phyloP scores from a whole-genome alignment of 805 yeast species.

The Saccharomycopsis javanensis region DNA sequence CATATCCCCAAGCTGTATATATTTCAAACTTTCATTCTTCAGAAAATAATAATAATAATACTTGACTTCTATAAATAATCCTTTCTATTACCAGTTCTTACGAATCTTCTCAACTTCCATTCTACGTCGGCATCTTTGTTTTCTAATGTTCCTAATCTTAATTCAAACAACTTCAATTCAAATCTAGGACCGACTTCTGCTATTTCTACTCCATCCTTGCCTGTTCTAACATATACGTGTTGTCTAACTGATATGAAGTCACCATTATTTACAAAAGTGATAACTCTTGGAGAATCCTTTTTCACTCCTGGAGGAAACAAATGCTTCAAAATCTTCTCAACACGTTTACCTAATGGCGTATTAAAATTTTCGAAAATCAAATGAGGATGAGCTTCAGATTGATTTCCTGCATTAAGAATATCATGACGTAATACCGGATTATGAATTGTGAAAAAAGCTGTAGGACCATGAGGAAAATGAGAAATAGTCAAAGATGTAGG shows the following conservation, averaged over 20 bases:
- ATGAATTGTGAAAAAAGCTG: slow-evolving; percentile 87
- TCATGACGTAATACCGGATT: slow-evolving; percentile 94
- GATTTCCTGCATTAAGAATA: slow-evolving; percentile 73
- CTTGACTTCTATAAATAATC: slow-evolving; percentile 47
- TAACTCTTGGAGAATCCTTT: slow-evolving; percentile 80
- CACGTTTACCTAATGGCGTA: slow-evolving; percentile 72
- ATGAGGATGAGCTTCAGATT: slow-evolving; percentile 89
- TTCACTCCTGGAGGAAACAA: slow-evolving; percentile 96
- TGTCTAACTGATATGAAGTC: slow-evolving; percentile 94
- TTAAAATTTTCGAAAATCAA: slow-evolving; percentile 85
- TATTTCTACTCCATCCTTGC: slow-evolving; percentile 76
- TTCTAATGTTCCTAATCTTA: slow-evolving; percentile 83
- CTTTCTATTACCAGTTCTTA: slow-evolving; percentile 91
- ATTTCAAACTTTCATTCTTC: background rate
- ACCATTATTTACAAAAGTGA: slow-evolving; percentile 81
- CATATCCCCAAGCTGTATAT: too few species aligned
- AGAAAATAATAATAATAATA: background rate
- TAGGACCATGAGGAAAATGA: slow-evolving; percentile 98
- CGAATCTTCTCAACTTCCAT: slow-evolving; percentile 89
- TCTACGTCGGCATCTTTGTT: slow-evolving; percentile 97
- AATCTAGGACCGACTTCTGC: slow-evolving; percentile 98
- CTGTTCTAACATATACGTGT: slow-evolving; percentile 81
- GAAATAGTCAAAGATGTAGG: slow-evolving; percentile 89
- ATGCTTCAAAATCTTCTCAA: slow-evolving; percentile 72
- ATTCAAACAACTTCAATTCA: slow-evolving; percentile 88